Evolutionary conservation across 257 asterid genomes (phyloP).

Genomic region (Nicotiana sylvestris): DNA sequence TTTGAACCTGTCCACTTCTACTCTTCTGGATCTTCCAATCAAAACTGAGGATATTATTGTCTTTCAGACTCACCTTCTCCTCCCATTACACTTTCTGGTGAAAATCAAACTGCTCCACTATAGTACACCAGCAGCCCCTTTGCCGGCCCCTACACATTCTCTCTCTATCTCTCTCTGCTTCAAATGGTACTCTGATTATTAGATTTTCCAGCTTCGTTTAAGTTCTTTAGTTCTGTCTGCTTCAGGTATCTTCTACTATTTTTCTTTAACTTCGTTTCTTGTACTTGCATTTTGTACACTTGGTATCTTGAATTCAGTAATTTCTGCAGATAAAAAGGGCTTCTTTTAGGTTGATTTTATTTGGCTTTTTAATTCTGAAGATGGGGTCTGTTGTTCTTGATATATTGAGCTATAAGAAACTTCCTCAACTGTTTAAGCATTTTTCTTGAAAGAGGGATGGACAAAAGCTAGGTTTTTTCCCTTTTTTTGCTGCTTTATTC

Average conservation of each 20-base stretch:
- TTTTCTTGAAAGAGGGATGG: background rate
- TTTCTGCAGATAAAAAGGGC: background rate
- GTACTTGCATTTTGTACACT: background rate
- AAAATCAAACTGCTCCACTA: background rate
- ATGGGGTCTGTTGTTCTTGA: background rate
- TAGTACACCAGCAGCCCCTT: background rate
- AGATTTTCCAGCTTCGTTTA: background rate
- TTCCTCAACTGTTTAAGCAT: background rate
- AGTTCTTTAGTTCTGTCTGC: background rate
- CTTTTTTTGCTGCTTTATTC: background rate
- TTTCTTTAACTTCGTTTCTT: background rate
- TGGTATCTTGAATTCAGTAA: background rate
- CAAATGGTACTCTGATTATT: slow-evolving; percentile 6
- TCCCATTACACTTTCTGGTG: background rate
- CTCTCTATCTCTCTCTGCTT: background rate
- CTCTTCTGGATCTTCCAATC: background rate
- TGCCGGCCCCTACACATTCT: background rate
- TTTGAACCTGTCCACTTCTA: background rate
- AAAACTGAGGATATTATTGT: background rate
- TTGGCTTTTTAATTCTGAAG: background rate
- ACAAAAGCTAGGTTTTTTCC: background rate
- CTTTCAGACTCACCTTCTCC: background rate
- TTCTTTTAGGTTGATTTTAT: background rate
- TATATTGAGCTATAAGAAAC: background rate
- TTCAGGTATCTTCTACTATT: background rate